A percentile compares a stretch with the other conserved stretches of the same genome.
These are phyloP conservation scores for Ogataea saltuana DNA, from an alignment of 805 yeast genomes.

Conservation along the genomic window DNA sequence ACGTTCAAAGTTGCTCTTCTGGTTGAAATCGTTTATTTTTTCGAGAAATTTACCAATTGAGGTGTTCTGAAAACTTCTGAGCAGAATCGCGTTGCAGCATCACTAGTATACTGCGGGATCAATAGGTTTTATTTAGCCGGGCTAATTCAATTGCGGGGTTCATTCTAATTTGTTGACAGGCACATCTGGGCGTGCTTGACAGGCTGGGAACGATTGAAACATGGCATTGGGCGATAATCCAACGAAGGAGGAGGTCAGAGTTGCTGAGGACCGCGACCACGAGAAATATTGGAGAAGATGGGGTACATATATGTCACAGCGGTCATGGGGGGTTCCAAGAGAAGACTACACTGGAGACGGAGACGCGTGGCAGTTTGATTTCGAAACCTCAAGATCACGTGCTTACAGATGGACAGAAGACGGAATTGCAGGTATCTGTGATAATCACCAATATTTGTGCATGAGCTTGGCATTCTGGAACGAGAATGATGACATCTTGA, in stretches of 20 bases:
- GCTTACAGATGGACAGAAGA: slow-evolving; percentile 96
- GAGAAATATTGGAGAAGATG: slow-evolving; percentile 75
- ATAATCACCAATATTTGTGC: slow-evolving; percentile 75
- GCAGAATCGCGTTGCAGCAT: too few relatives aligned
- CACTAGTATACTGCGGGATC: too few relatives aligned
- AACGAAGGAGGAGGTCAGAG: slow-evolving; percentile 40
- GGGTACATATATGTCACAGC: slow-evolving; percentile 89
- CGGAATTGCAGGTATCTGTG: slow-evolving; percentile 88
- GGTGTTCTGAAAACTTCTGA: too few relatives aligned
- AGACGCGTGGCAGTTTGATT: slow-evolving; percentile 90
- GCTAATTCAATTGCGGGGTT: neutral
- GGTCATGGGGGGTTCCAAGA: slow-evolving; percentile 85
- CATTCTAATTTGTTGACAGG: too few relatives aligned
- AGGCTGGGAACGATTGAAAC: too few relatives aligned
- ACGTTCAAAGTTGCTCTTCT: too few relatives aligned
- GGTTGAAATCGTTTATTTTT: too few relatives aligned
- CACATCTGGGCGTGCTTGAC: neutral
- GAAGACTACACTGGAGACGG: slow-evolving; percentile 87
- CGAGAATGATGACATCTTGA: slow-evolving; percentile 79
- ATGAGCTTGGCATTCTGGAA: slow-evolving; percentile 89
- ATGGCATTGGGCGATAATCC: slow-evolving; percentile 26
- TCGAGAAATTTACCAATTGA: too few relatives aligned
- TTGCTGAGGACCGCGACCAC: slow-evolving; percentile 41
- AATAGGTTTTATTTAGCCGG: too few relatives aligned
- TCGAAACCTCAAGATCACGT: slow-evolving; percentile 78